Base-by-base conservation (phyloP, 2,329 filamentous ascomycete species). In the Fusarium hainanense region DNA sequence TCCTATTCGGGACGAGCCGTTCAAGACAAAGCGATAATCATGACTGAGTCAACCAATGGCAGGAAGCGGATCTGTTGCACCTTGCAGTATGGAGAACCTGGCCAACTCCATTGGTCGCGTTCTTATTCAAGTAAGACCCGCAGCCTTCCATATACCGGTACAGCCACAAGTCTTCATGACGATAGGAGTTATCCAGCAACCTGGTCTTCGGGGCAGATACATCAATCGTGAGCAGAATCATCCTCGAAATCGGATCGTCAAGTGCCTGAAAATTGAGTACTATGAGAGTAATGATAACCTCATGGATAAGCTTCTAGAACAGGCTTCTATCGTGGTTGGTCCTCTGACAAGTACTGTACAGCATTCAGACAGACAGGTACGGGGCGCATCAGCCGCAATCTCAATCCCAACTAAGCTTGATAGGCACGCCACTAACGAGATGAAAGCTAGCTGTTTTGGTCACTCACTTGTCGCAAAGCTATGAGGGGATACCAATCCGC, bases 141-240 rank as follows among this genome's bases (percentile, higher is more conserved):
- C 50, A 49, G 28, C 25, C 54, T 41, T 20, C 40, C 50, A 43
- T 66, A 43, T 66, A 43, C 57, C 12, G 20, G 57, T 46, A 16
- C 10, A 34, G 34, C 16, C 34, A 54, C 27, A 43, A 25, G 34
- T 40, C 58, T 59, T 55, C 42, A 65, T 44, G 30, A 51, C 23
- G 48, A 16, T 58, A 20, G 43, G 46, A 23, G 16, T 49, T 58
- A 69, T 68, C 68, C 58, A 54, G 49, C 27, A 68, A 60, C 67
- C 67, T 64, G 68, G 67, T 68, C 63, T 68, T 50, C 47, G 63
- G 63, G 68, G 68, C 58, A 47, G 34, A 51, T 43, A 59, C 42
- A 43, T 54, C 43, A 43, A 47, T 42, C 37, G 43, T 40, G 50
- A 28, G 48, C 37, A 32, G 30, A 23, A 50, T 54, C 57, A 40